Evolutionary conservation across 305 asterid species (phyloP).

Genomic region (Solanum aculeatissimum): DNA sequence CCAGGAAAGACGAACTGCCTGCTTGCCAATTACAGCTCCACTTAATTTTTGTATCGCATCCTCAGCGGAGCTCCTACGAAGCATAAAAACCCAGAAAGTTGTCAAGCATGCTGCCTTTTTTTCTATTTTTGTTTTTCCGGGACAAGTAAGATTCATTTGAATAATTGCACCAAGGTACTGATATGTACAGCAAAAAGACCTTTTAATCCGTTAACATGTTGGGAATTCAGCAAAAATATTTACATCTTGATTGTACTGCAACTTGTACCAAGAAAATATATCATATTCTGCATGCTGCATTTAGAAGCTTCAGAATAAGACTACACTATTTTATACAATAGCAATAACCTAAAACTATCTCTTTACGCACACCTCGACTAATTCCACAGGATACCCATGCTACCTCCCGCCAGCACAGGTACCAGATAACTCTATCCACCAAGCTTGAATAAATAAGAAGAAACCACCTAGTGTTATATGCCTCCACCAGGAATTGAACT

Average conservation of each 20-base stretch:
- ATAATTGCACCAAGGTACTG: not conserved
- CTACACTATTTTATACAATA: no score
- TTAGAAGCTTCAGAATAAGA: not conserved
- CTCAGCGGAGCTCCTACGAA: constrained; percentile 64
- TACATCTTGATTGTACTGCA: not conserved
- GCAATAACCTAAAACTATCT: no score
- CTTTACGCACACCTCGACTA: no score
- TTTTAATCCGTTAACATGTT: not conserved
- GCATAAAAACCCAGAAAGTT: not conserved
- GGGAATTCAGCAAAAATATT: not conserved
- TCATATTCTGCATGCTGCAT: not conserved
- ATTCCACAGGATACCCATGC: no score
- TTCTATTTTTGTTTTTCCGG: not conserved
- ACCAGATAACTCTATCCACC: no score
- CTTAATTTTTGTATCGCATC: constrained; percentile 76
- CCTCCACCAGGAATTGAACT: no score
- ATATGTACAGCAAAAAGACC: not conserved
- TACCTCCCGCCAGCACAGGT: no score
- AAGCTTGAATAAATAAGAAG: no score
- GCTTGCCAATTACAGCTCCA: constrained; percentile 74
- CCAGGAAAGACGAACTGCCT: constrained; percentile 94
- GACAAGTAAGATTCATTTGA: not conserved
- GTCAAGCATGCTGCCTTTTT: not conserved
- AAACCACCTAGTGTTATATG: no score
- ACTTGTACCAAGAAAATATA: not conserved